These are phyloP conservation scores for Phaeophleospora eucalypticola DNA, from an alignment of 2,329 filamentous ascomycete genomes.

Conservation along the genomic window DNA sequence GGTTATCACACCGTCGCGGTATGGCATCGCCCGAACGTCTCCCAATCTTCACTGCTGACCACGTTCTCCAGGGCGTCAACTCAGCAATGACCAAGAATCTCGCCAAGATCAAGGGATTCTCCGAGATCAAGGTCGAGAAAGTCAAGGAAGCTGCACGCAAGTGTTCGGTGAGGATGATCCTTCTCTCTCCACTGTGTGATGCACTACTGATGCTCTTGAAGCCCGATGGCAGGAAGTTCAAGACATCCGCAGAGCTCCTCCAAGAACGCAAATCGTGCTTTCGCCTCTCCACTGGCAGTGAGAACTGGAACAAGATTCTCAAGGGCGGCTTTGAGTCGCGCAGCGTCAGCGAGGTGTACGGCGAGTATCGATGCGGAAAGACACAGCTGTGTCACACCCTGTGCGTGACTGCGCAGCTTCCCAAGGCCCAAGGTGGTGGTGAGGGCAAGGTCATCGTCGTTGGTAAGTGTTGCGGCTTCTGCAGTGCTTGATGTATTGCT, in stretches of 20 bases:
- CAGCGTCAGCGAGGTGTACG: constrained; percentile 64
- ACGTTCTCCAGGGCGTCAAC: constrained; percentile 54
- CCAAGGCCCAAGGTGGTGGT: constrained; percentile 58
- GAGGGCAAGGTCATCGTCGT: constrained; percentile 68
- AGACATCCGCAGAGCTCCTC: constrained; percentile 60
- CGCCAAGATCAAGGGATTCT: constrained; percentile 66
- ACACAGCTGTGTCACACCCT: constrained; percentile 67
- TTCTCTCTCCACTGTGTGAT: neutral
- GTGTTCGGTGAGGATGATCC: constrained; percentile 46
- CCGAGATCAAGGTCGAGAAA: constrained; percentile 67
- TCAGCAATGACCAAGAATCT: constrained; percentile 57
- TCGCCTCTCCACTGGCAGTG: constrained; percentile 65
- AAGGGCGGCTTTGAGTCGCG: constrained; percentile 64
- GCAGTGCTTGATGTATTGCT: neutral
- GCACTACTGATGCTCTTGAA: constrained; percentile 29
- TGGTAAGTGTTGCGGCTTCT: constrained; percentile 36
- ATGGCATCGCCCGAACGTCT: constrained; percentile 8
- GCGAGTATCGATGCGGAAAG: constrained; percentile 63
- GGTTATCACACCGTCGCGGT: constrained; percentile 62
- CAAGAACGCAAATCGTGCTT: constrained; percentile 61
- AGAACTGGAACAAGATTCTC: constrained; percentile 62
- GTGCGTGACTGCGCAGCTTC: constrained; percentile 58
- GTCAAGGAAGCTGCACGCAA: constrained; percentile 64
- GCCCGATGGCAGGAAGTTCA: constrained; percentile 43
- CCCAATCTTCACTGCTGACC: neutral